These are phyloP conservation scores for Golubevia sp. DNA, from an alignment of 1,284 basidiomycete species.

Conservation along the genomic window DNA sequence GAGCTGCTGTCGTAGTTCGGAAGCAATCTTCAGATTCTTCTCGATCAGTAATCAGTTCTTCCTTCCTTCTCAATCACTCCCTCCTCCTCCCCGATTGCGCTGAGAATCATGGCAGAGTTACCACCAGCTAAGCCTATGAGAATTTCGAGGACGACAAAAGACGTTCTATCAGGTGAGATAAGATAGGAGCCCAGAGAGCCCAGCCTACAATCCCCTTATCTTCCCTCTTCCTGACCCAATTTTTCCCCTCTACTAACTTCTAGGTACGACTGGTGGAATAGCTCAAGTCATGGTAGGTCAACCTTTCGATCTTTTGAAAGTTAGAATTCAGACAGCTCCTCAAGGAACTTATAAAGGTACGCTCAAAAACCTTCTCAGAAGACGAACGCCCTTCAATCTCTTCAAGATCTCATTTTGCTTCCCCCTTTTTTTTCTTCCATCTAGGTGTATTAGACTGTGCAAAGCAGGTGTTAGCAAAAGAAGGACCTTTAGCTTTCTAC, in stretches of 20 bases:
- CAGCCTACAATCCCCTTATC: slow-evolving; percentile 3
- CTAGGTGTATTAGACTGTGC: slow-evolving; percentile 53
- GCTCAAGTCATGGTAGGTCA: no score
- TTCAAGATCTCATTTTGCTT: no score
- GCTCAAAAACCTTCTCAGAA: no score
- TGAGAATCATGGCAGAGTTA: no score
- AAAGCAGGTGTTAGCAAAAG: slow-evolving; percentile 36
- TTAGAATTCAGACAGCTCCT: slow-evolving; percentile 51
- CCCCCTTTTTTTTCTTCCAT: no score
- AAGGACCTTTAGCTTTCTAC: slow-evolving; percentile 53
- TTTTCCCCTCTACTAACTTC: no score
- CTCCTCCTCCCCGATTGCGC: no score
- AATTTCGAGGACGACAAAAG: slow-evolving; percentile 6
- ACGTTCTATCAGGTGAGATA: slow-evolving; percentile 8
- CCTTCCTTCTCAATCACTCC: slow-evolving; percentile 2
- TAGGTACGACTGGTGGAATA: not conserved
- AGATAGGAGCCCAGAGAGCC: no score
- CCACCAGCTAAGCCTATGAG: no score
- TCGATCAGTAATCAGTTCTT: not conserved
- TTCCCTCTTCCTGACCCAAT: not conserved
- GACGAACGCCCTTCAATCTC: no score
- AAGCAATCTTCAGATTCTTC: not conserved
- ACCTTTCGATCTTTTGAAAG: slow-evolving; percentile 56
- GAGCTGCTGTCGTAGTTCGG: no score
- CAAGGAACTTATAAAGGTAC: slow-evolving; percentile 33